Base-by-base conservation (phyloP, 2,329 filamentous ascomycete species). In the Penicillium sp. region DNA sequence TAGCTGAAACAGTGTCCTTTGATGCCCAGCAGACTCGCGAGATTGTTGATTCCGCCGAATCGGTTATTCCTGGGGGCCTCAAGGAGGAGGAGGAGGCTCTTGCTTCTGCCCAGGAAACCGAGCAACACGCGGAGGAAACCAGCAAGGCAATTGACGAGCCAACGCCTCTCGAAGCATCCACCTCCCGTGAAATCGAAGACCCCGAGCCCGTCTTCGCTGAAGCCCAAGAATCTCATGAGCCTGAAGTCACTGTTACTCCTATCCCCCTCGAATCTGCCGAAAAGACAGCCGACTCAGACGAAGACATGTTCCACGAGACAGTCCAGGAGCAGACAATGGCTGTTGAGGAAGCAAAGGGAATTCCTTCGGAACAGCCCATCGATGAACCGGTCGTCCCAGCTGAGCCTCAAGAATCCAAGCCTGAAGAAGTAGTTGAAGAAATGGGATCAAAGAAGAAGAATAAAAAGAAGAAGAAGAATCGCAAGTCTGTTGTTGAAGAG, bases 401-500 rank as follows among this genome's bases (percentile, higher is more conserved):
- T 10, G 47, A 49, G 32, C 15, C 41, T 12, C 15, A 50, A 20
- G 46, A 52, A 9, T 2, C 23, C 8, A 26, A 53, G 12, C 18
- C 48, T 6, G 36, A 49, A 27, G 51, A 60, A 10, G 13, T 32
- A 7, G 15, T 46, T 7, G 53, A 51, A 27, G 50, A 55, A 4
- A 48, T 30, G 3, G 47, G 54, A 12, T 29, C 46, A 10, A 55
- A 61, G 46, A 62, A 58, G 47, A 58, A 51, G 36, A 59, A 54
- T 21, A 62, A 61, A 15, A 56, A 58, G 43, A 59, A 61, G 30
- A 62, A 62, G 43, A 62, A 63, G 39, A 63, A 62, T 4, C 52
- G 57, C 23, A 61, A 63, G 29, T 63, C 60, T 34, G 42, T 45
- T 34, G 17, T 43, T n/a, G 60, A 60, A 7, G 60, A 59, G 4